Base-by-base conservation (phyloP, 805 yeast species). In the Candida montana region DNA sequence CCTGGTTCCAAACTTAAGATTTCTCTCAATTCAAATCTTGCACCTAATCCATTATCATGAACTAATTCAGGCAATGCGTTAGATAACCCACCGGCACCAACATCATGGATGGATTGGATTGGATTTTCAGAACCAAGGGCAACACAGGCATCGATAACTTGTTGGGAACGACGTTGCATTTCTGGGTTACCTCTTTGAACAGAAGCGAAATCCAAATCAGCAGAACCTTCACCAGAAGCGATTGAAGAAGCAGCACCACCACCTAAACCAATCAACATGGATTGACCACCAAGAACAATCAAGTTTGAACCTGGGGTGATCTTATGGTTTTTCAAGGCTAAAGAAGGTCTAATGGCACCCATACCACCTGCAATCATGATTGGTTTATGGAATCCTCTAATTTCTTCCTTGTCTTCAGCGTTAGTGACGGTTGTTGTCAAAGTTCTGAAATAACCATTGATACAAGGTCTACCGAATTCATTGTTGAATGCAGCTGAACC, bases 111-210 rank as follows among this genome's bases (percentile, higher is more conserved):
- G 30, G 95, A 89, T 65, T 90, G 93, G 50, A 93, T 86, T 39
- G 98, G 98, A 56, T 75, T 79, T 17, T 68, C 68, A 12, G 67
- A 67, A 38, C 95, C 96, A 40, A 86, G 70, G 3, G 96, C 81
- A 33, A 81, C 81, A 75, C 99, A 93, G 15, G 95, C 80, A 63
- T 91, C 95, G 50, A 93, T 91, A 33, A 93, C 99, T 73, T 88
- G 93, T 67, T 93, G 99, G 24, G 98, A 96, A 62, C 99, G 83
- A 69, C 99, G 86, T 69, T 93, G 96, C 84, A 93, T 90, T 68
- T 93, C 99, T 16, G 99, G 98, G 68, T 93, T 93, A 43, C 98
- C 99, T 72, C 99, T 83, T 71, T 93, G 99, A 31, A 93, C 99
- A 16, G 98, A 90, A 11, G 99, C 99, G 68, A 89, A 93, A 72